Conservation (phyloP, 805 yeast genomes). For the Candida coquimbonensis region DNA sequence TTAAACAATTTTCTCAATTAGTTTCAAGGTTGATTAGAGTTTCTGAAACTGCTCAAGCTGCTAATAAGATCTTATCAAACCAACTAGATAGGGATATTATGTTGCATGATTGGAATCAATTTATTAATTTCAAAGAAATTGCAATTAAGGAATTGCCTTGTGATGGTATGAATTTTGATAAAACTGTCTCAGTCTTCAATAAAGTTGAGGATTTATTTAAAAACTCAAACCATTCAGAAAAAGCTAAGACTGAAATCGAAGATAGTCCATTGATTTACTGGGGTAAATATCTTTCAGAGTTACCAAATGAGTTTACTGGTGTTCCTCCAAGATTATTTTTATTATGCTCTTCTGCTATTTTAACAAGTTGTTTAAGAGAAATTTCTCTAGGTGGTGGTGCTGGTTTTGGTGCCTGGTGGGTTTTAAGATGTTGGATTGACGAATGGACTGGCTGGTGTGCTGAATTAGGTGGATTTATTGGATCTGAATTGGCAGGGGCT, state of each 20-base stretch:
- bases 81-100: slow-evolving; percentile 39
- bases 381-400: slow-evolving; percentile 50
- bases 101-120: slow-evolving; percentile 50
- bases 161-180: slow-evolving; percentile 26
- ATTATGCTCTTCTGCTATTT: slow-evolving; percentile 43
- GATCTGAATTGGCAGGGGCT: not conserved
- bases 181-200: slow-evolving; percentile 28
- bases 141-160: slow-evolving; percentile 48
- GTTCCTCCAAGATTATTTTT: slow-evolving; percentile 50
- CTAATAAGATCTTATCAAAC: slow-evolving; percentile 38
- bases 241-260: slow-evolving; percentile 1
- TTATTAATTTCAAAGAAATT: slow-evolving; percentile 40
- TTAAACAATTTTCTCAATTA: slow-evolving; percentile 46
- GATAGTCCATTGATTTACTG: slow-evolving; percentile 15
- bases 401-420: slow-evolving; percentile 72
- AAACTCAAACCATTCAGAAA: slow-evolving; percentile 4
- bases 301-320: slow-evolving; percentile 43
- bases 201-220: slow-evolving; percentile 30
- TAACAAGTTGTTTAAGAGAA: slow-evolving; percentile 56
- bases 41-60: slow-evolving; percentile 45
- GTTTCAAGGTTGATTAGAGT: slow-evolving; percentile 48
- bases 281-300: slow-evolving; percentile 30
- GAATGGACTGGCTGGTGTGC: slow-evolving; percentile 65
- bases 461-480: slow-evolving; percentile 51
- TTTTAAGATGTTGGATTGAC: slow-evolving; percentile 66